phyloP scores from a whole-genome alignment of 139 green algal genomes.

The Astrephomene gubernaculifera region DNA sequence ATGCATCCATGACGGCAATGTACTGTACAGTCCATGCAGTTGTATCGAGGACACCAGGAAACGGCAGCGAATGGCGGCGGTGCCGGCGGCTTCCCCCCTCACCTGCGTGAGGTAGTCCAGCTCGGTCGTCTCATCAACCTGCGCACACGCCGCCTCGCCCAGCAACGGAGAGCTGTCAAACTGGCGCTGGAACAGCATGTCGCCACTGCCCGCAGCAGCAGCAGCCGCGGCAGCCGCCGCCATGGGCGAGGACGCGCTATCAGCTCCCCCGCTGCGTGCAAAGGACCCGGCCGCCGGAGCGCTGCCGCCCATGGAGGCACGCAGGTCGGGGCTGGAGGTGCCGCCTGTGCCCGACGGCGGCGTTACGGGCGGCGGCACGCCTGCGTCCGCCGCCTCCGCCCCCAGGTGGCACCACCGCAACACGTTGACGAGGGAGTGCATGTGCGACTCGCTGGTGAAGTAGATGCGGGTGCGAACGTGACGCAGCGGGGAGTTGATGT shows the following conservation, averaged over 20 bases:
- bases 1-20: too few species aligned
- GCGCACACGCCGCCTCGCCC: constrained; percentile 49
- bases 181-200: background rate
- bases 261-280: background rate
- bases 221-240: background rate
- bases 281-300: background rate
- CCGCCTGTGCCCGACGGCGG: constrained; percentile 31
- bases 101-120: constrained; percentile 97
- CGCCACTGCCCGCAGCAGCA: constrained; percentile 4
- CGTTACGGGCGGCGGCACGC: background rate
- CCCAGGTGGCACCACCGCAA: constrained; percentile 84
- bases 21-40: too few species aligned
- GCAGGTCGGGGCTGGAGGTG: constrained; percentile 31
- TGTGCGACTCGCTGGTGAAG: constrained; percentile 96
- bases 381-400: background rate
- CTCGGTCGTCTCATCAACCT: constrained; percentile 77
- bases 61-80: too few species aligned
- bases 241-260: background rate
- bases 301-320: constrained; percentile 2
- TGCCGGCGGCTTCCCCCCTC: background rate
- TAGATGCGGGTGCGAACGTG: constrained; percentile 98
- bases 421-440: constrained; percentile 97
- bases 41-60: too few species aligned
- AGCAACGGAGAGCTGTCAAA: constrained; percentile 51
- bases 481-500: constrained; percentile 95